Conservation (phyloP, 2,329 filamentous ascomycete species). For the Fusarium luffae region DNA sequence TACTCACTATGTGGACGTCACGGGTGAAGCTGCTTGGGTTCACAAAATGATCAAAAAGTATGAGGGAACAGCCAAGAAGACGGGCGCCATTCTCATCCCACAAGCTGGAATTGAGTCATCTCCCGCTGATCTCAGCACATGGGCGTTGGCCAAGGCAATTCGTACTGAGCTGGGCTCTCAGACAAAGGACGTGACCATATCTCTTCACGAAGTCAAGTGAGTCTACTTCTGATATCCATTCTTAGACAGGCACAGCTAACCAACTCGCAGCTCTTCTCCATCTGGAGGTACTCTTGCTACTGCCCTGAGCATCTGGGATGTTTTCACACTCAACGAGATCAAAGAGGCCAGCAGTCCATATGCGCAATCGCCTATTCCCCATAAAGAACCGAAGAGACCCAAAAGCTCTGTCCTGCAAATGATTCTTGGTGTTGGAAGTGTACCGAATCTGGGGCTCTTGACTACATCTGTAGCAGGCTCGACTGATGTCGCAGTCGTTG, state of each 20-base stretch:
- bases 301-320: constrained; percentile 67
- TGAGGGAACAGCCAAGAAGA: constrained; percentile 61
- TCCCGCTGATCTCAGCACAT: constrained; percentile 69
- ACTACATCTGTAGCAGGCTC: constrained; percentile 63
- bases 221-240: constrained; percentile 19
- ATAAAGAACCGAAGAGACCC: constrained; percentile 49
- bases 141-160: constrained; percentile 62
- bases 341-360: constrained; percentile 61
- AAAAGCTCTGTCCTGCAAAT: constrained; percentile 53
- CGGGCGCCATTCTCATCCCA: constrained; percentile 69
- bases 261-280: constrained; percentile 49
- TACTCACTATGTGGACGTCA: constrained; percentile 73
- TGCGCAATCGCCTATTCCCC: constrained; percentile 66
- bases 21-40: constrained; percentile 69
- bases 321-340: constrained; percentile 62
- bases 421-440: constrained; percentile 61
- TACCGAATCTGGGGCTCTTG: constrained; percentile 65
- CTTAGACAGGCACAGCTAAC: constrained; percentile 11
- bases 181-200: constrained; percentile 65
- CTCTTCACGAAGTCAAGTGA: constrained; percentile 57
- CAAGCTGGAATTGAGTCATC: constrained; percentile 72
- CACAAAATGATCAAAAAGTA: constrained; percentile 70
- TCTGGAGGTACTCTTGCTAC: constrained; percentile 78
- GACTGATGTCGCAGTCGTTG: constrained; percentile 66
- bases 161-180: constrained; percentile 61